Conservation (phyloP, 257 asterid species). For the Przewalskia tangutica region DNA sequence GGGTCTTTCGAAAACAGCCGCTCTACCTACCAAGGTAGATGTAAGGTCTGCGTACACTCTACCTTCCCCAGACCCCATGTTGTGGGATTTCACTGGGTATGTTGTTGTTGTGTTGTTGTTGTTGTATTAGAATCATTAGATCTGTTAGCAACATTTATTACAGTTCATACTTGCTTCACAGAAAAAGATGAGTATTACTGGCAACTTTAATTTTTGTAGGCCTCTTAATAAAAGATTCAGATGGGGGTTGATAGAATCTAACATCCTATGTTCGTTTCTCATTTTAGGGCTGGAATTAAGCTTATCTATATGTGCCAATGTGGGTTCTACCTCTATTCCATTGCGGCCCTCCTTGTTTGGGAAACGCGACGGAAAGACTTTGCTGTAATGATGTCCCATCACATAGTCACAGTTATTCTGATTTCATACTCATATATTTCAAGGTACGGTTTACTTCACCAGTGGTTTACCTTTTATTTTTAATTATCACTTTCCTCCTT, state of each 20-base stretch:
- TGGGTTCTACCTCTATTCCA: slow-evolving; percentile 80
- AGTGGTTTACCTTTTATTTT: slow-evolving; percentile 4
- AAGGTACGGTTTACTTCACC: slow-evolving; percentile 35
- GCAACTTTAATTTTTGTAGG: background rate
- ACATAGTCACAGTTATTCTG: slow-evolving; percentile 65
- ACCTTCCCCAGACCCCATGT: too few relatives aligned
- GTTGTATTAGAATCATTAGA: background rate
- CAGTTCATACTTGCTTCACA: background rate
- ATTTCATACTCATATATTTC: slow-evolving; percentile 60
- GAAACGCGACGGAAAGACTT: slow-evolving; percentile 94
- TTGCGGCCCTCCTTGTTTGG: slow-evolving; percentile 77
- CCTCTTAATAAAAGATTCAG: background rate
- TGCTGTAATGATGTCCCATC: slow-evolving; percentile 91
- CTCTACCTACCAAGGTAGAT: too few relatives aligned
- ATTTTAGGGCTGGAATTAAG: slow-evolving; percentile 47
- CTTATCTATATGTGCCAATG: slow-evolving; percentile 89
- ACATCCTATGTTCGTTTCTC: background rate
- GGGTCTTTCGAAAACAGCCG: too few relatives aligned
- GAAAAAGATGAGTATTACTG: background rate
- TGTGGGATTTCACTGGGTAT: too few relatives aligned
- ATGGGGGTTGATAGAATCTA: background rate
- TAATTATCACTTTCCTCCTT: background rate
- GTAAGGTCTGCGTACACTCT: too few relatives aligned
- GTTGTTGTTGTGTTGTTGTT: too few relatives aligned
- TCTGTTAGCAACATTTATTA: background rate